These are phyloP conservation scores for Hygrocybe punicea DNA, from an alignment of 768 basidiomycete species.

Conservation along the genomic window DNA sequence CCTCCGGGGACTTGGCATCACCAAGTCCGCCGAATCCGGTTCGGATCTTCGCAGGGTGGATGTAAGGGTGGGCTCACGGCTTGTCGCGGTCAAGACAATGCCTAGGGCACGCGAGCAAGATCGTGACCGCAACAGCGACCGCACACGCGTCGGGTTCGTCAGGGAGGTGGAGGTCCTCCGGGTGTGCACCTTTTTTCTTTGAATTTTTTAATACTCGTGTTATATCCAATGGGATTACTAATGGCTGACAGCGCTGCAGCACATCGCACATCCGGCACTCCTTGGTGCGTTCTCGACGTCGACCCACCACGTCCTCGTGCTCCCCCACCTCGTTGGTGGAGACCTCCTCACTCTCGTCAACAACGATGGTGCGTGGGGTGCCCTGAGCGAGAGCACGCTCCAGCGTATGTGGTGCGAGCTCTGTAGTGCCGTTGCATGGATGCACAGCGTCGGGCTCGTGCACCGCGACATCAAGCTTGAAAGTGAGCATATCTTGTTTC, in stretches of 20 bases:
- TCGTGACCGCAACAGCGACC: too few species aligned
- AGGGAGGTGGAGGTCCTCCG: neutral
- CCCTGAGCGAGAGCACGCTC: slow-evolving; percentile 45
- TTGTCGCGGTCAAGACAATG: neutral
- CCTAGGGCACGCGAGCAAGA: neutral
- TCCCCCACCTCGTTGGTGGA: slow-evolving; percentile 80
- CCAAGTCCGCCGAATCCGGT: neutral
- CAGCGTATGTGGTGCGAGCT: slow-evolving; percentile 74
- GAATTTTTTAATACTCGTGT: slow-evolving; percentile 75
- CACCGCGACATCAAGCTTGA: slow-evolving; percentile 92
- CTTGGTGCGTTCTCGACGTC: slow-evolving; percentile 68
- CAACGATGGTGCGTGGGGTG: slow-evolving; percentile 33
- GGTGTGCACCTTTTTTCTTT: neutral
- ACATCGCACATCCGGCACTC: slow-evolving; percentile 75
- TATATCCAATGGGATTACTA: slow-evolving; percentile 41
- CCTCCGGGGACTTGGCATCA: neutral
- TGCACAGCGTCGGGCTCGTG: slow-evolving; percentile 81
- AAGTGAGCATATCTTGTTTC: slow-evolving; percentile 44
- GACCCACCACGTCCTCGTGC: slow-evolving; percentile 71
- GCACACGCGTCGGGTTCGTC: slow-evolving; percentile 6
- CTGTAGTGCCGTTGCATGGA: slow-evolving; percentile 76
- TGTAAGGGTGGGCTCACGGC: neutral
- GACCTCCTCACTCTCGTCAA: slow-evolving; percentile 79
- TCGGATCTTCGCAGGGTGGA: neutral
- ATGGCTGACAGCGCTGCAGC: slow-evolving; percentile 36